Percentiles rank a stretch among this genome's conserved stretches.
Conservation (phyloP, 148 eudicot species). For the Agrostemma githago region DNA sequence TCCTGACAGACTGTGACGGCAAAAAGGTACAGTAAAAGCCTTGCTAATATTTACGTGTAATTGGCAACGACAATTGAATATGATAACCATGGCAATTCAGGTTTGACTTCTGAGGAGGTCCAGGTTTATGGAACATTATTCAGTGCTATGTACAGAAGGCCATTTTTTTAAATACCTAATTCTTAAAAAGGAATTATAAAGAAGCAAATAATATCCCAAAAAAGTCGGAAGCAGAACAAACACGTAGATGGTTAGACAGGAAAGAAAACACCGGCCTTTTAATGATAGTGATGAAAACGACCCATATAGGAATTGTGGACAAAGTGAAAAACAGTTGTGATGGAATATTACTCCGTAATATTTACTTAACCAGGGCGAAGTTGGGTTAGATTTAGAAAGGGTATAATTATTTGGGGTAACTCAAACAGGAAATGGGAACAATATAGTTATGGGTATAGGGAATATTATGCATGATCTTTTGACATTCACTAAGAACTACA, state of each 20-base stretch:
- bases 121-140: neutral
- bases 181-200: neutral
- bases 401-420: neutral
- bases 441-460: neutral
- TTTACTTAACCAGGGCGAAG: neutral
- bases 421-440: neutral
- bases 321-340: neutral
- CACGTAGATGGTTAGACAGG: neutral
- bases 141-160: neutral
- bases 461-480: neutral
- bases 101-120: neutral
- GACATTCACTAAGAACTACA: neutral
- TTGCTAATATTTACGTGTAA: neutral
- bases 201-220: neutral
- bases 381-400: neutral
- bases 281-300: neutral
- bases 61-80: neutral
- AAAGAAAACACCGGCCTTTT: neutral
- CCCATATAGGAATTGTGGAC: neutral
- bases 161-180: neutral
- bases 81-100: neutral
- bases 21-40: constrained; percentile 59
- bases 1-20: constrained; percentile 69
- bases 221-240: neutral
- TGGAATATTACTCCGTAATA: neutral